phyloP scores from a whole-genome alignment of 2,329 filamentous ascomycete species.

The Simplicillium aogashimaense region DNA sequence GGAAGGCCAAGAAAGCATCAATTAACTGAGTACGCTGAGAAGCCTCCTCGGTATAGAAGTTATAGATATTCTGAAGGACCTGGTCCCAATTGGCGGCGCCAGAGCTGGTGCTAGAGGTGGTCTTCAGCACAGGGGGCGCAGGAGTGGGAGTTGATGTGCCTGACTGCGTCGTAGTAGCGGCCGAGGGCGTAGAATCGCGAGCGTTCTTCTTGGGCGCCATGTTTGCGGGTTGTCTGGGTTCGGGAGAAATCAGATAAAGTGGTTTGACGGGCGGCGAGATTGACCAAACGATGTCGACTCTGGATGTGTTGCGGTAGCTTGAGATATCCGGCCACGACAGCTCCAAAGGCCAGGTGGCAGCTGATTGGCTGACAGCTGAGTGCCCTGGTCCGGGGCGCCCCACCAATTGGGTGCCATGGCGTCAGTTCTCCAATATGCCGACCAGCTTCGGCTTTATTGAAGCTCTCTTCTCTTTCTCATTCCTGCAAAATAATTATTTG shows the following conservation, averaged over 20 bases:
- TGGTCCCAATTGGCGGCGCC: conserved; percentile 35
- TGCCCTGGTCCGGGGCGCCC: no score
- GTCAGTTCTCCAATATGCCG: conserved; percentile 9
- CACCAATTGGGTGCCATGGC: conserved; percentile 1
- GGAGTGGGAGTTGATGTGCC: conserved; percentile 8
- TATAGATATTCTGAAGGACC: conserved; percentile 61
- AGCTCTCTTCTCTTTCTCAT: no score
- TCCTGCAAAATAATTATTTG: neutral
- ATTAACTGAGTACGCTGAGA: conserved; percentile 87
- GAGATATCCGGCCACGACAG: conserved; percentile 23
- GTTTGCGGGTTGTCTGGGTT: conserved; percentile 5
- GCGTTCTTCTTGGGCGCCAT: conserved; percentile 44
- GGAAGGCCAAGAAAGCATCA: conserved; percentile 82
- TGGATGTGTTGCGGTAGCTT: conserved; percentile 8
- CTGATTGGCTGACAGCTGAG: conserved; percentile 19
- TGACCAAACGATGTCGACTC: neutral
- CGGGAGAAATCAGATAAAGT: conserved; percentile 1
- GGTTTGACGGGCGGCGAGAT: conserved; percentile 1
- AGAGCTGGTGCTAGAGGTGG: conserved; percentile 14
- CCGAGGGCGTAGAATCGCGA: conserved; percentile 21
- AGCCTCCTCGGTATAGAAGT: conserved; percentile 71
- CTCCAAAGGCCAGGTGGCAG: conserved; percentile 15
- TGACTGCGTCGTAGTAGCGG: conserved; percentile 15
- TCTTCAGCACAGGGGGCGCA: conserved; percentile 10
- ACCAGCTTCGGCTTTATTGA: conserved; percentile 1